Evolutionary conservation across 108 stramenopile species (phyloP).

Genomic region (Cyclotella atomus): DNA sequence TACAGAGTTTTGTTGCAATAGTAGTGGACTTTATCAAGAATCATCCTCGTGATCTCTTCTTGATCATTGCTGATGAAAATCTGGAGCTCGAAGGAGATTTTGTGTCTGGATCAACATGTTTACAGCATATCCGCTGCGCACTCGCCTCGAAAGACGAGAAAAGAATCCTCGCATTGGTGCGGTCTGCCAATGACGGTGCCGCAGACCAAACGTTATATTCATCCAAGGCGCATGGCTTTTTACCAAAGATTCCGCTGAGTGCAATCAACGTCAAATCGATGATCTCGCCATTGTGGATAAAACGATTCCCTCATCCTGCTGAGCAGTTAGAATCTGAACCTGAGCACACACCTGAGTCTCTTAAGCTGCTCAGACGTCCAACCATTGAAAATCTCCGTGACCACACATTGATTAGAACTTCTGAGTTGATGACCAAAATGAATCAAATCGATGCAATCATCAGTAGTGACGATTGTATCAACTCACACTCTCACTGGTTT

Average conservation of each 20-base stretch:
- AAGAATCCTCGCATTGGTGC: slow-evolving; percentile 48
- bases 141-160: slow-evolving; percentile 32
- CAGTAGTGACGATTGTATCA: too few relatives aligned
- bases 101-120: slow-evolving; percentile 60
- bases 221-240: slow-evolving; percentile 59
- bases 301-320: slow-evolving; percentile 61
- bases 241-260: slow-evolving; percentile 62
- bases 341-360: too few relatives aligned
- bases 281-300: slow-evolving; percentile 52
- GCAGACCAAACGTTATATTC: slow-evolving; percentile 53
- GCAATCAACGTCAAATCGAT: slow-evolving; percentile 52
- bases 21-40: slow-evolving; percentile 33
- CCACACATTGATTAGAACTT: too few relatives aligned
- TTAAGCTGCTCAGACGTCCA: too few relatives aligned
- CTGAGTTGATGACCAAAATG: too few relatives aligned
- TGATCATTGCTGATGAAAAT: slow-evolving; percentile 76
- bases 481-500: too few relatives aligned
- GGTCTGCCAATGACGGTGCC: slow-evolving; percentile 68
- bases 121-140: slow-evolving; percentile 30
- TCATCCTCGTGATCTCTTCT: slow-evolving; percentile 48
- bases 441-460: too few relatives aligned
- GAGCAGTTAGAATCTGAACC: too few relatives aligned
- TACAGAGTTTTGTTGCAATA: slow-evolving; percentile 44
- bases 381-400: too few relatives aligned
- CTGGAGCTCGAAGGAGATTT: slow-evolving; percentile 51